Evolutionary conservation across 306 rosid genomes (phyloP).

Genomic region (Cucumis hystrix): DNA sequence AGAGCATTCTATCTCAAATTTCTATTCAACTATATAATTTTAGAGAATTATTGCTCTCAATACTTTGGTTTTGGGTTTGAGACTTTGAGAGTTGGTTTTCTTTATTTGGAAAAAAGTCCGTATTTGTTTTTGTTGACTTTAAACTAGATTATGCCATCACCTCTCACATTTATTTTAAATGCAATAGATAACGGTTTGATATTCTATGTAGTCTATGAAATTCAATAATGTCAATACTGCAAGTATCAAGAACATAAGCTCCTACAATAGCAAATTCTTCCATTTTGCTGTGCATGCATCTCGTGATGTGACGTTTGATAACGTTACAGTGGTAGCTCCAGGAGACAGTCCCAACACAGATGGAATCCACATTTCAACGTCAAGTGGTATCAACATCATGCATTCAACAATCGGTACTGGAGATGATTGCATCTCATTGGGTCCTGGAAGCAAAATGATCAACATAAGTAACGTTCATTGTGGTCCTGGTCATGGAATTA

Average conservation of each 20-base stretch:
- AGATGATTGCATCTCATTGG: slow-evolving; percentile 26
- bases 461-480: neutral
- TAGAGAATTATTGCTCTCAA: too few species aligned
- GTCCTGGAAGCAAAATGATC: slow-evolving; percentile 7
- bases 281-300: slow-evolving; percentile 10
- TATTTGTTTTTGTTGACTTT: neutral
- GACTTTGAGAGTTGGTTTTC: too few species aligned
- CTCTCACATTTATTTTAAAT: neutral
- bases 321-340: neutral
- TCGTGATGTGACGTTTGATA: slow-evolving; percentile 6
- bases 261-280: neutral
- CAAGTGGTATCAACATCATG: slow-evolving; percentile 2
- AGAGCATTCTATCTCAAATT: too few species aligned
- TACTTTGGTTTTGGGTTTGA: too few species aligned
- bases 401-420: slow-evolving; percentile 12
- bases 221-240: neutral
- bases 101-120: too few species aligned
- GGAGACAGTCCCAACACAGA: slow-evolving; percentile 26
- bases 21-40: too few species aligned
- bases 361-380: slow-evolving; percentile 16
- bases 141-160: neutral
- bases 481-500: slow-evolving; percentile 33
- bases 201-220: slow-evolving; percentile 9
- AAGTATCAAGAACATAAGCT: neutral
- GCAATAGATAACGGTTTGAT: neutral